Evolutionary conservation across 148 eudicot species (phyloP).

Genomic region (Diospyros kaki): DNA sequence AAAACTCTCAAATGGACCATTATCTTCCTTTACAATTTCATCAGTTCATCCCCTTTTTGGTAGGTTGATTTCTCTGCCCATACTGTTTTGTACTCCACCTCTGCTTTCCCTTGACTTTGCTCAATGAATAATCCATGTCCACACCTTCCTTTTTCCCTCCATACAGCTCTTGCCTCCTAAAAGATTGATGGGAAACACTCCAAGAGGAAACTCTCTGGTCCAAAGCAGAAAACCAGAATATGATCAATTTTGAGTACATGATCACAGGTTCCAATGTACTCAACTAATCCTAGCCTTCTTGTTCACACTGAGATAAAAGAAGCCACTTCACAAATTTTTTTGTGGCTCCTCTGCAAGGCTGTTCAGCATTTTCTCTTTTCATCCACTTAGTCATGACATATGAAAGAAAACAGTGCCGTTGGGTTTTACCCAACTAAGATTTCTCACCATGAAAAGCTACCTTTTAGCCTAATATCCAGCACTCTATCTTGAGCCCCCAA

Average conservation of each 20-base stretch:
- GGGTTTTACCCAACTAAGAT: no score
- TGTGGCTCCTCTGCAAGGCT: no score
- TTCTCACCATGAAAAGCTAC: no score
- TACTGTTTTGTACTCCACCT: background rate
- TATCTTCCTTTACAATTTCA: background rate
- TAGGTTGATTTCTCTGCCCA: background rate
- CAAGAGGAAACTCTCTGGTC: background rate
- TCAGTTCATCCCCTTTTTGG: background rate
- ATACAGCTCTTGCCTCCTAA: no score
- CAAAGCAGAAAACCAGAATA: background rate
- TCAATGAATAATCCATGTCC: no score
- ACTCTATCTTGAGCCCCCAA: no score
- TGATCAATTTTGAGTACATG: background rate
- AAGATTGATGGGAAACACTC: background rate
- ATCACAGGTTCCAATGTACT: background rate
- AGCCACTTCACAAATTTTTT: background rate
- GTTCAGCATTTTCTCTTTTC: no score
- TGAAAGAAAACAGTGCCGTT: no score
- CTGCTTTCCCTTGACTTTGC: no score
- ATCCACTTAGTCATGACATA: no score
- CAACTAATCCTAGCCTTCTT: background rate
- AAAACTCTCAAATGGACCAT: background rate
- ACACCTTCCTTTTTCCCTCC: no score
- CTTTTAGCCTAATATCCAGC: no score
- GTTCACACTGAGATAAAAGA: background rate